phyloP scores from a whole-genome alignment of 208 protist species.

The Trypanosoma congolense region DNA sequence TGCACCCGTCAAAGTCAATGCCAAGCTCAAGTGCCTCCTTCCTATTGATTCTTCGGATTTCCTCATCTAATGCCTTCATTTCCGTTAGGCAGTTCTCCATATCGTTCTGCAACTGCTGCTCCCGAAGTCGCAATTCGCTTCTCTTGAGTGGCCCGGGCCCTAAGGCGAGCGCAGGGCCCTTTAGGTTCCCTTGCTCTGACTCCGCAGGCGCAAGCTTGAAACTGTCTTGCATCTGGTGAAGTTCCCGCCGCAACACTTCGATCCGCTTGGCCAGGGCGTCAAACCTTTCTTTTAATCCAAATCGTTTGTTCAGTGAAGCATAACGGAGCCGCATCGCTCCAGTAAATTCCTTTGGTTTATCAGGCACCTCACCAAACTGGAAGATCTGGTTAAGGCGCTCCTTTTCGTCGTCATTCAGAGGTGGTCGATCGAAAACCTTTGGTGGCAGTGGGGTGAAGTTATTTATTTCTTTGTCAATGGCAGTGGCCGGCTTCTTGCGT shows the following conservation, averaged over 20 bases:
- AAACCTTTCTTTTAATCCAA: constrained; percentile 64
- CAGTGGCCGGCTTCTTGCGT: constrained; percentile 43
- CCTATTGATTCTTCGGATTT: constrained; percentile 22
- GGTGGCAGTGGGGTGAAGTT: constrained; percentile 14
- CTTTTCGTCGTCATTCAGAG: constrained; percentile 75
- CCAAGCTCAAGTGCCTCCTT: constrained; percentile 7
- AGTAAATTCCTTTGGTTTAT: constrained; percentile 50
- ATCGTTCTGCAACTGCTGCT: constrained; percentile 22
- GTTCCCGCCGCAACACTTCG: constrained; percentile 38
- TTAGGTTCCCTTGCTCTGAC: background rate
- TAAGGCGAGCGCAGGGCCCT: background rate
- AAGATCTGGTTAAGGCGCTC: constrained; percentile 78
- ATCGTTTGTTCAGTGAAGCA: constrained; percentile 40
- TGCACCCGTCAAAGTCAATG: background rate
- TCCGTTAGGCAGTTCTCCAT: constrained; percentile 47
- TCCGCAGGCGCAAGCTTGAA: background rate
- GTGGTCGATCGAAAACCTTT: constrained; percentile 33
- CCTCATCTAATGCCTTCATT: constrained; percentile 70
- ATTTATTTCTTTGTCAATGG: constrained; percentile 52
- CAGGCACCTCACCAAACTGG: constrained; percentile 67
- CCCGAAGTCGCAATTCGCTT: background rate
- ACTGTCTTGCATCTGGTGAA: constrained; percentile 18
- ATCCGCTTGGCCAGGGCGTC: constrained; percentile 37
- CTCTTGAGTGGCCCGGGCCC: background rate
- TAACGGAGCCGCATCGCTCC: constrained; percentile 56